Percentiles rank a stretch among this genome's conserved stretches.
Conservation (phyloP, 345 rosid species). For the Brassica nigra region DNA sequence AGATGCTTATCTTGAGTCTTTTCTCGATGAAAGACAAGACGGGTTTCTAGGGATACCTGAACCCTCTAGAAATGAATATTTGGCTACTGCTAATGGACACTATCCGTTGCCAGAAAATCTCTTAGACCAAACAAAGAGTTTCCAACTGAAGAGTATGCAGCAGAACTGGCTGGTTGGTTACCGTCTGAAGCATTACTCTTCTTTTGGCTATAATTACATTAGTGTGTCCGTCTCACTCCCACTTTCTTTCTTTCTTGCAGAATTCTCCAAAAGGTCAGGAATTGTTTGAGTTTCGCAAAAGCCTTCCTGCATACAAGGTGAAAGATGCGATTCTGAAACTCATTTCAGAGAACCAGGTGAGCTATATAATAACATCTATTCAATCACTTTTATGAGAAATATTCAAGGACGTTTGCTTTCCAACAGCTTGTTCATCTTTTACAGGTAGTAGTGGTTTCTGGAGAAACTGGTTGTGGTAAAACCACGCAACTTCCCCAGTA, state of each 20-base stretch:
- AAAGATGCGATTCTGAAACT: conserved; percentile 65
- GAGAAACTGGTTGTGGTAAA: conserved; percentile 51
- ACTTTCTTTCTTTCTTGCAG: conserved; percentile 37
- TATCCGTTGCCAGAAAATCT: neutral
- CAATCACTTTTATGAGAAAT: too few species aligned
- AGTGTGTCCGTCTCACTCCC: neutral
- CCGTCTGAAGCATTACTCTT: neutral
- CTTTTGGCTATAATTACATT: neutral
- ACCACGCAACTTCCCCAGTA: conserved; percentile 98
- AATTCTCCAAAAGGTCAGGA: conserved; percentile 82
- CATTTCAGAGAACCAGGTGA: conserved; percentile 83
- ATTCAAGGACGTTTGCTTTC: too few species aligned
- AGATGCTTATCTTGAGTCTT: neutral
- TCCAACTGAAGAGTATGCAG: neutral
- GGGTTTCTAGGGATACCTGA: neutral
- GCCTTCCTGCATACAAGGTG: conserved; percentile 78
- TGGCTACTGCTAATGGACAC: neutral
- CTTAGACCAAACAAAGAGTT: neutral
- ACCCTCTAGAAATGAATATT: neutral
- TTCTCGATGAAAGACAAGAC: neutral
- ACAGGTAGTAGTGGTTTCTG: conserved; percentile 81
- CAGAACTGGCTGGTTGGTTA: neutral
- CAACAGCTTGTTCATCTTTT: neutral
- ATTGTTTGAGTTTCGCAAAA: conserved; percentile 53
- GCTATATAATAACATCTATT: neutral